These are phyloP conservation scores for Botrytis medusae DNA, from an alignment of 2,329 filamentous ascomycete species.

Conservation along the genomic window DNA sequence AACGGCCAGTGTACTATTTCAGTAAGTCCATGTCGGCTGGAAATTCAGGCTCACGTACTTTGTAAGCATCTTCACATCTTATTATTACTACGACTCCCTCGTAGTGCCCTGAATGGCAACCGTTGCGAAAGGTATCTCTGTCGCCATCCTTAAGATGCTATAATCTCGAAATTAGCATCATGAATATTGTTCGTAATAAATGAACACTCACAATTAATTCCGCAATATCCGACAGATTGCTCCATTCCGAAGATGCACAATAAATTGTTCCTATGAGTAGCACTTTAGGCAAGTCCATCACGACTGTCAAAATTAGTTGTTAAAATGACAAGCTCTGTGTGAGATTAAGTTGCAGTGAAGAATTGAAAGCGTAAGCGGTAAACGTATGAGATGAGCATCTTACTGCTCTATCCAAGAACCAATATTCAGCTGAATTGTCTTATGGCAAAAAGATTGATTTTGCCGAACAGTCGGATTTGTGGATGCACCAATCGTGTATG, in stretches of 20 bases:
- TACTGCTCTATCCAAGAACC: background rate
- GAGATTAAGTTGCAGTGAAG: too few relatives aligned
- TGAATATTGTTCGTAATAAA: background rate
- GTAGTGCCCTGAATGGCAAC: background rate
- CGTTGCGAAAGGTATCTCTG: background rate
- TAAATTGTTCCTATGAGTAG: background rate
- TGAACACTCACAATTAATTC: background rate
- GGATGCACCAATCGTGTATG: background rate
- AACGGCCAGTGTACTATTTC: conserved; percentile 47
- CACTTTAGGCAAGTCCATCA: background rate
- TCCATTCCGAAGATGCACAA: background rate
- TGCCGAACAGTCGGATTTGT: background rate
- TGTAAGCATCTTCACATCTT: background rate
- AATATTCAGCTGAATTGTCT: background rate
- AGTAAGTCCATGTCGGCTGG: too few relatives aligned
- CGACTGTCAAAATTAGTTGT: background rate
- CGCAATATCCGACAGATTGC: background rate
- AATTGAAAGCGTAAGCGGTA: too few relatives aligned
- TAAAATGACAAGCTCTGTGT: background rate
- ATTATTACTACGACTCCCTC: background rate
- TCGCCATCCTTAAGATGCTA: background rate
- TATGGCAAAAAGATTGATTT: background rate
- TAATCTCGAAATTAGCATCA: background rate
- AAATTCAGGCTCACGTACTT: background rate
- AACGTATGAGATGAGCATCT: background rate